Percentiles rank a stretch among this genome's conserved stretches.
These are phyloP conservation scores for Daldinia concentrica DNA, from an alignment of 495 filamentous ascomycete species.

Conservation along the genomic window DNA sequence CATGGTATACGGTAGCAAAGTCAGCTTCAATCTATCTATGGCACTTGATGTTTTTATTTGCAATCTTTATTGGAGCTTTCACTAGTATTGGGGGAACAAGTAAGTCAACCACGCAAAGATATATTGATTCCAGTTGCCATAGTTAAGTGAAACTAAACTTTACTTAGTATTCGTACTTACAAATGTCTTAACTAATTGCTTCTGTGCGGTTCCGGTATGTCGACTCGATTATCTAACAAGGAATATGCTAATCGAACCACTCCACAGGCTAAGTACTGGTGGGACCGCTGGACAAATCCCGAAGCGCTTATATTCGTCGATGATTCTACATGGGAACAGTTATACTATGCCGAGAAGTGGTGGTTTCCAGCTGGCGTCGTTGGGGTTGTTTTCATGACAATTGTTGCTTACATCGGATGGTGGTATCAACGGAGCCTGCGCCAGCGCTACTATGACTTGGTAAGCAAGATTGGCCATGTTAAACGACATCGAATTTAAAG, in stretches of 20 bases:
- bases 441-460: constrained; percentile 13
- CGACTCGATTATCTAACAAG: neutral
- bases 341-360: constrained; percentile 13
- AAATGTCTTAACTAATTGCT: neutral
- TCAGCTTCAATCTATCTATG: neutral
- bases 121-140: neutral
- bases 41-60: neutral
- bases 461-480: constrained; percentile 10
- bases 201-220: neutral
- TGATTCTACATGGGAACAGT: constrained; percentile 14
- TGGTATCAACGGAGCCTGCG: constrained; percentile 45
- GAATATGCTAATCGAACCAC: neutral
- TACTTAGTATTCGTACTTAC: neutral
- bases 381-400: constrained; percentile 37
- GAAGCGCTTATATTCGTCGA: constrained; percentile 16
- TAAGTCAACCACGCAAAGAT: neutral
- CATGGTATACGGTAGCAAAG: neutral
- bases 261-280: constrained; percentile 12
- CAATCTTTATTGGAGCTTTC: neutral
- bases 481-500: neutral
- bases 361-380: constrained; percentile 33
- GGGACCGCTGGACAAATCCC: constrained; percentile 8
- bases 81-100: neutral
- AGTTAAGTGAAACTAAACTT: neutral
- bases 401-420: constrained; percentile 44